These are phyloP conservation scores for Ensete ventricosum DNA, from an alignment of 176 grass and related monocot genomes.

Conservation along the genomic window DNA sequence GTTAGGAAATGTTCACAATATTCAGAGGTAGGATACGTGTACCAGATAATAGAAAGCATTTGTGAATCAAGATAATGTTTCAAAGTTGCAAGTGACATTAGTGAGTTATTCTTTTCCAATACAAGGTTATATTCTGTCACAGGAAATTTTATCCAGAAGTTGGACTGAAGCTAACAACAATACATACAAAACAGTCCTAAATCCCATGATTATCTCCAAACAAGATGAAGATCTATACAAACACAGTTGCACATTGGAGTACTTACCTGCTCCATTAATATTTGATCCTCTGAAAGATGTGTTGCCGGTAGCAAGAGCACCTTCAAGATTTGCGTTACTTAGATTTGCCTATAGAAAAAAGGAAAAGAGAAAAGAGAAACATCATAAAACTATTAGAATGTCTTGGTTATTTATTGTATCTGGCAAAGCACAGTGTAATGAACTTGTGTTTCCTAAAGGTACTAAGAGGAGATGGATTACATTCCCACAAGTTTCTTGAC, in stretches of 20 bases:
- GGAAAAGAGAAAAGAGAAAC: neutral
- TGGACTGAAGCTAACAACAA: neutral
- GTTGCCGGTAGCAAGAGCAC: slow-evolving; percentile 70
- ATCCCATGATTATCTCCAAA: neutral
- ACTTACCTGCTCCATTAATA: slow-evolving; percentile 63
- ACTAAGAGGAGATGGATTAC: neutral
- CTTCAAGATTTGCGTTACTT: slow-evolving; percentile 78
- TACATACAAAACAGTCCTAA: neutral
- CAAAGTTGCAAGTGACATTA: neutral
- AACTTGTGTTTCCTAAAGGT: neutral
- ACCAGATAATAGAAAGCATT: too few relatives aligned
- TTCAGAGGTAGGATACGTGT: too few relatives aligned
- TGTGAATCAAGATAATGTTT: neutral
- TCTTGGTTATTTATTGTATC: neutral
- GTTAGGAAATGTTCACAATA: too few relatives aligned
- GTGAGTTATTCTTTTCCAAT: neutral
- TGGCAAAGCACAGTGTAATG: neutral
- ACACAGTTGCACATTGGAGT: slow-evolving; percentile 3
- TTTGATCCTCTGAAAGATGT: slow-evolving; percentile 60
- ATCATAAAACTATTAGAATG: neutral
- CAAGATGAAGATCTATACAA: neutral
- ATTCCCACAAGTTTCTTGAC: neutral
- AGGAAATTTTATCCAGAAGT: too few relatives aligned
- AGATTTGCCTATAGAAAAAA: slow-evolving; percentile 42
- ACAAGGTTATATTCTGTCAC: too few relatives aligned